Base-by-base conservation (phyloP, 192 early-diverging fungal species). In the Paraglomus brasilianum region DNA sequence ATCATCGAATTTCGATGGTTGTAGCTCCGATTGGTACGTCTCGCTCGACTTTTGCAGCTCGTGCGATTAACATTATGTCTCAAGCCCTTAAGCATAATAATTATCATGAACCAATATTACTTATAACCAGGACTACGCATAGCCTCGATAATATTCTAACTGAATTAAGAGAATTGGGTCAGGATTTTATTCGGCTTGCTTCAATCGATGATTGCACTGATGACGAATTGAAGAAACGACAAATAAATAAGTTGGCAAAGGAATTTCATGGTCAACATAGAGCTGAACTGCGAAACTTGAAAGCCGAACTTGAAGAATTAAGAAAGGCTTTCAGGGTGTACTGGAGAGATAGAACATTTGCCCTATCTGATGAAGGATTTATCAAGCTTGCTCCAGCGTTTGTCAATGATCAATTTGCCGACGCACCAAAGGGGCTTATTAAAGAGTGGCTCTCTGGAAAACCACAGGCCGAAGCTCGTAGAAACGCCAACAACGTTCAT, bases 131-230 rank as follows among this genome's bases (percentile, higher is more conserved):
- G 8, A 67, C 59, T 44, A 46, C 66, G 21, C 22, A 49, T 17
- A 41, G 41, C 4, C 47, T 75, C 7, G 66, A 72, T 48, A 45
- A 15, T 11, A 75, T 72, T 65, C 52, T 78, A 0, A 36, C 21
- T 5, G 15, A 68, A 24, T 15, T 72, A 5, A 4, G 48, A 21
- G 22, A 55, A 19, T 15, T n/a, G 1, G 50, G 72, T 21, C 70
- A 45, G 13, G 65, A 72, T 17, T 10, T 78, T 0, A 49, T 75
- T 7, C 74, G 74, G 2, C 69, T 75, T 48, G 77, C 74, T 38
- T 60, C 58, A 1, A 30, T 55, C 43, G 39, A 30, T 2, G 38
- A 42, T 8, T 60, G 58, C 21, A 60, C 3, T 10, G 43, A 43
- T 40, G n/a, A 38, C 15, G 13, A 10, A 21, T 19, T 60, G 7